Evolutionary conservation across 2,329 filamentous ascomycete species (phyloP).

Genomic region (Diaporthe vaccinii): DNA sequence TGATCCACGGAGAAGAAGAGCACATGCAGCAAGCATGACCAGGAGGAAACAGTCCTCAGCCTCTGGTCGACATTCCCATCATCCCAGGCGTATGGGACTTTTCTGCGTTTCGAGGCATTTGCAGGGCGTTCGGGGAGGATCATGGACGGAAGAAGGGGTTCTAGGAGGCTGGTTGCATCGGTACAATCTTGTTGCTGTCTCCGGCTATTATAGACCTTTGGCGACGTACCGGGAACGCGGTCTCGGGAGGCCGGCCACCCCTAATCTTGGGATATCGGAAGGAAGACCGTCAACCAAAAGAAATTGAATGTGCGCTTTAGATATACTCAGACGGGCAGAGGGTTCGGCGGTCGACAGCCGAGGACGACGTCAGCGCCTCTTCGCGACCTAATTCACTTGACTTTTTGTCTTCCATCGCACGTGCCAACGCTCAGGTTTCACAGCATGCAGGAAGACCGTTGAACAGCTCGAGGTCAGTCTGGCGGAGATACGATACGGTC

Average conservation of each 20-base stretch:
- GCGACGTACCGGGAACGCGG: conserved; percentile 16
- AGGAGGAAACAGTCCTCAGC: conserved; percentile 28
- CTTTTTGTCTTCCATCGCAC: conserved; percentile 13
- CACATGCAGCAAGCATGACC: conserved; percentile 48
- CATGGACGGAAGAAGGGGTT: conserved; percentile 35
- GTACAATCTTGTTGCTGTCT: conserved; percentile 31
- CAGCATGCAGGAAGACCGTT: conserved; percentile 22
- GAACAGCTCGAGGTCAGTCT: conserved; percentile 13
- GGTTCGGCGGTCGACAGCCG: neutral
- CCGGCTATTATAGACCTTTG: conserved; percentile 33
- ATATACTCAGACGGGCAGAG: conserved; percentile 26
- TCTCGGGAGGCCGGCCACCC: conserved; percentile 25
- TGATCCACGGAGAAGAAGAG: conserved; percentile 81
- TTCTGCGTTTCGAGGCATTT: conserved; percentile 42
- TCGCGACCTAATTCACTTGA: conserved; percentile 30
- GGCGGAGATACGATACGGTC: conserved; percentile 5
- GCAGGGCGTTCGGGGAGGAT: conserved; percentile 40
- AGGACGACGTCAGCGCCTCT: conserved; percentile 19
- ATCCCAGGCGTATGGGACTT: conserved; percentile 24
- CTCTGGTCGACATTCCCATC: conserved; percentile 16
- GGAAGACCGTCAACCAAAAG: conserved; percentile 11
- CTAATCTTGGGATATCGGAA: conserved; percentile 34
- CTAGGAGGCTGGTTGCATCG: conserved; percentile 39
- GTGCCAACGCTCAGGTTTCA: conserved; percentile 33
- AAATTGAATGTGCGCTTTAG: conserved; percentile 29